These are phyloP conservation scores for Rasamsonia emersonii DNA, from an alignment of 2,329 filamentous ascomycete species.

Conservation along the genomic window DNA sequence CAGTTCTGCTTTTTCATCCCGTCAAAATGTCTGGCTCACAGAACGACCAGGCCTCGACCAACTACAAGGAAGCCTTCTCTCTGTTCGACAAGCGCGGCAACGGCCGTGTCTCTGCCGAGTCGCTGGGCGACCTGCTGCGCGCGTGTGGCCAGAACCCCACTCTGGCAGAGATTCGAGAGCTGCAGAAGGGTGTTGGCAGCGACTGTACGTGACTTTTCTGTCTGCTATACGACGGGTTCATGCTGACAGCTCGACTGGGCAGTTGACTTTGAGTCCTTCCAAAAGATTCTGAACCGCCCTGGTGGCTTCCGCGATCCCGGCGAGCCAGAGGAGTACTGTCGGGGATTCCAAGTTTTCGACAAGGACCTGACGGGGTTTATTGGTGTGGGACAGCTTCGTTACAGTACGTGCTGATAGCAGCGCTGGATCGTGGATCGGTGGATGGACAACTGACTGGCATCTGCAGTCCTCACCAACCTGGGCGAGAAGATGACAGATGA, in stretches of 20 bases:
- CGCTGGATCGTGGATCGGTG: neutral
- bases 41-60: constrained; percentile 61
- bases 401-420: constrained; percentile 43
- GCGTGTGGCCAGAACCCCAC: constrained; percentile 98
- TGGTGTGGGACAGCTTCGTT: constrained; percentile 93
- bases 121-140: constrained; percentile 85
- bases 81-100: constrained; percentile 99
- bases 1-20: neutral
- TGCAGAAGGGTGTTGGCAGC: constrained; percentile 80
- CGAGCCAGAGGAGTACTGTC: constrained; percentile 96
- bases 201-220: constrained; percentile 67
- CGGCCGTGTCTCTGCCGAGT: constrained; percentile 77
- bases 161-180: constrained; percentile 79
- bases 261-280: constrained; percentile 98
- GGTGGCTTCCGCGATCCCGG: constrained; percentile 97
- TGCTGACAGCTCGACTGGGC: constrained; percentile 9
- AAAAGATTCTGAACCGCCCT: constrained; percentile 91
- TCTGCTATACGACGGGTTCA: neutral
- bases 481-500: constrained; percentile 99
- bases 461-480: constrained; percentile 77
- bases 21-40: constrained; percentile 20
- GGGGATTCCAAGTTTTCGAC: constrained; percentile 98
- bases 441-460: constrained; percentile 5
- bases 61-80: constrained; percentile 99
- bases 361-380: constrained; percentile 99